Evolutionary conservation across 1,284 basidiomycete species (phyloP).

Genomic region (Ustilago cynodontis): DNA sequence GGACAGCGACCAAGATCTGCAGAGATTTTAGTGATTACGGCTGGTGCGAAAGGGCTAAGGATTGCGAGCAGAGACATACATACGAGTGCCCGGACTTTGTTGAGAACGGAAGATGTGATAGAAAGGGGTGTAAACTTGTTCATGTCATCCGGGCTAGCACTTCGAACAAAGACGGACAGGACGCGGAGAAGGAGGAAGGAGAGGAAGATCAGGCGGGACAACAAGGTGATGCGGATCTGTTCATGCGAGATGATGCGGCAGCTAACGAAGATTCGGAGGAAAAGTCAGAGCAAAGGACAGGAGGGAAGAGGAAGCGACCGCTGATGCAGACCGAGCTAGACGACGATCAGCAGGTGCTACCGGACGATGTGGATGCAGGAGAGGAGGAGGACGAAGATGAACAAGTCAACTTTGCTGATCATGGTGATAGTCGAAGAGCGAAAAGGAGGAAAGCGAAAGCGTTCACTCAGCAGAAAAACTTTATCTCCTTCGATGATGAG

Average conservation of each 20-base stretch:
- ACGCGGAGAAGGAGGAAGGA: constrained; percentile 4
- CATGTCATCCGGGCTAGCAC: constrained; percentile 54
- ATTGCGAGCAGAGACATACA: constrained; percentile 60
- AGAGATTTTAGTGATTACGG: constrained; percentile 58
- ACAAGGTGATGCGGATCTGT: constrained; percentile 29
- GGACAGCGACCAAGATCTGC: constrained; percentile 48
- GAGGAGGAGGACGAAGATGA: constrained; percentile 25
- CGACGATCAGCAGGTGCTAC: constrained; percentile 14
- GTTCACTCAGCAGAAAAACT: constrained; percentile 62
- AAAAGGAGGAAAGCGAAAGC: constrained; percentile 42
- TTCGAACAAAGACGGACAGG: background rate
- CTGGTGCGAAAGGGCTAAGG: constrained; percentile 62
- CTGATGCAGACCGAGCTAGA: constrained; percentile 38
- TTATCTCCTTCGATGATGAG: constrained; percentile 60
- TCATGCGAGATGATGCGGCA: constrained; percentile 59
- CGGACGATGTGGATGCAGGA: constrained; percentile 13
- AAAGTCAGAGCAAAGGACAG: background rate
- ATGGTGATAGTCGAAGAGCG: constrained; percentile 1
- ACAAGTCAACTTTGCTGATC: constrained; percentile 16
- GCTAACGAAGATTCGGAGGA: constrained; percentile 28
- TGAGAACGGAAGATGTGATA: constrained; percentile 55
- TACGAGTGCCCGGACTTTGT: constrained; percentile 67
- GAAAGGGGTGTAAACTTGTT: constrained; percentile 55
- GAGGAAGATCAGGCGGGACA: constrained; percentile 8
- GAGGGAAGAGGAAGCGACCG: constrained; percentile 34